Conservation (phyloP, 2,329 filamentous ascomycete genomes). For the Aspergillus ibericus region DNA sequence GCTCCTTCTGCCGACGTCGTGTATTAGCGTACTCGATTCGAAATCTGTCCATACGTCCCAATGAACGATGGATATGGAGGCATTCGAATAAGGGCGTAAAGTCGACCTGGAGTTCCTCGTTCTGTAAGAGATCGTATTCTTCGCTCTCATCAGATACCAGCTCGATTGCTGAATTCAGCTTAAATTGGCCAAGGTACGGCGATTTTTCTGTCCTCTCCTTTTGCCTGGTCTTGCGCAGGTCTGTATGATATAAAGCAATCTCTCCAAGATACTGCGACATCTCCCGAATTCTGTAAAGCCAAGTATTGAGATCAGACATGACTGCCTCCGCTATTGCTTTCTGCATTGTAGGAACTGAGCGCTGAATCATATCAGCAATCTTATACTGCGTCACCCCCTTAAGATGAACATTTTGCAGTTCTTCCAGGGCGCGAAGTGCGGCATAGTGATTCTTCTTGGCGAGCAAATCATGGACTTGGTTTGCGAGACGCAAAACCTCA, state of each 20-base stretch:
- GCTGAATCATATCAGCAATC: slow-evolving; percentile 92
- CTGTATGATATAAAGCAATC: slow-evolving; percentile 94
- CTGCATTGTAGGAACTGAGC: slow-evolving; percentile 89
- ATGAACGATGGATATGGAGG: slow-evolving; percentile 90
- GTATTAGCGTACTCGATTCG: slow-evolving; percentile 89
- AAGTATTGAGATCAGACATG: slow-evolving; percentile 95
- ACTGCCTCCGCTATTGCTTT: slow-evolving; percentile 93
- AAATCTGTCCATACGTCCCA: slow-evolving; percentile 90
- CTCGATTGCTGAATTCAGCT: slow-evolving; percentile 92
- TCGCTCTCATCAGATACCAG: slow-evolving; percentile 92
- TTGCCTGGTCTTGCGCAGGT: slow-evolving; percentile 78
- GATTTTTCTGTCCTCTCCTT: slow-evolving; percentile 78
- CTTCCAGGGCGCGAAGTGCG: slow-evolving; percentile 87
- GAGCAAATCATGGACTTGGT: slow-evolving; percentile 89
- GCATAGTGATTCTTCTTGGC: slow-evolving; percentile 94
- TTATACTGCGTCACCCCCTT: slow-evolving; percentile 94
- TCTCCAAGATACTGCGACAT: slow-evolving; percentile 95
- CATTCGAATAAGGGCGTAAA: slow-evolving; percentile 95
- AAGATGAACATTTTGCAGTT: slow-evolving; percentile 93
- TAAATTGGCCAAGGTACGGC: slow-evolving; percentile 76
- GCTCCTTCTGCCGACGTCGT: slow-evolving; percentile 84
- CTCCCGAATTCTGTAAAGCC: slow-evolving; percentile 92
- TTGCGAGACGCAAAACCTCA: slow-evolving; percentile 87
- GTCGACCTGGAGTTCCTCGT: slow-evolving; percentile 91
- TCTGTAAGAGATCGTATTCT: slow-evolving; percentile 92